Evolutionary conservation across 2,329 filamentous ascomycete genomes (phyloP).

Genomic region (Penicillium sp.): DNA sequence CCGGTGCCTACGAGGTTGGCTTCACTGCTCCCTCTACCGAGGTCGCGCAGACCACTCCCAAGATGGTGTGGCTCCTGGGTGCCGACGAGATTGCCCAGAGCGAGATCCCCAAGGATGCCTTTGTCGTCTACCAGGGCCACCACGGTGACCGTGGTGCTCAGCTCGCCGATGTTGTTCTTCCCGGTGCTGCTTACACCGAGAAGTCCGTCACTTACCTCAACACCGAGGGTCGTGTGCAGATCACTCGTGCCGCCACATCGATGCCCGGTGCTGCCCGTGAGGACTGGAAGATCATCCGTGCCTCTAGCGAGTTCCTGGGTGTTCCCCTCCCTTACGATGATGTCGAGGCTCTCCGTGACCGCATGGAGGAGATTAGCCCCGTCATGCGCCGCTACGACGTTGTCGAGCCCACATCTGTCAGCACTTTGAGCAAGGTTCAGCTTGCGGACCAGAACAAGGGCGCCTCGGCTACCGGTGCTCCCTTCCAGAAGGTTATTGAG

Average conservation of each 20-base stretch:
- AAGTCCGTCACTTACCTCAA: conserved; percentile 96
- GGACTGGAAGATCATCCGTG: conserved; percentile 98
- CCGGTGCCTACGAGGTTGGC: conserved; percentile 90
- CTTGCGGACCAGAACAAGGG: conserved; percentile 96
- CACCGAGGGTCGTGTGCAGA: conserved; percentile 93
- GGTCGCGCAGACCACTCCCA: conserved; percentile 78
- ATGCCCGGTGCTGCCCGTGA: conserved; percentile 84
- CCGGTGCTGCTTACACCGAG: conserved; percentile 93
- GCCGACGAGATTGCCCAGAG: conserved; percentile 82
- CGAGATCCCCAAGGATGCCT: conserved; percentile 91
- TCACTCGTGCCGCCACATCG: conserved; percentile 82
- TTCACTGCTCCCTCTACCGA: conserved; percentile 79
- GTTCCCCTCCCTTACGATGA: conserved; percentile 88
- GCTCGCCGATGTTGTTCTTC: conserved; percentile 87
- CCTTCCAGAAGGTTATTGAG: conserved; percentile 79
- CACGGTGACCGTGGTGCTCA: conserved; percentile 92
- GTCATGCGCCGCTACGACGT: conserved; percentile 85
- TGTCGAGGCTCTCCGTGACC: conserved; percentile 78
- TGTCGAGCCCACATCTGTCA: conserved; percentile 71
- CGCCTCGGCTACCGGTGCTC: conserved; percentile 61
- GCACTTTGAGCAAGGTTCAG: conserved; percentile 81
- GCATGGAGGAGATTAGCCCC: conserved; percentile 92
- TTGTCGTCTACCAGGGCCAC: conserved; percentile 96
- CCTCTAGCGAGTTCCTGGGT: conserved; percentile 83
- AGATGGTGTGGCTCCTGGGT: conserved; percentile 94